Conservation (phyloP, 306 rosid species). For the Rubus idaeus region DNA sequence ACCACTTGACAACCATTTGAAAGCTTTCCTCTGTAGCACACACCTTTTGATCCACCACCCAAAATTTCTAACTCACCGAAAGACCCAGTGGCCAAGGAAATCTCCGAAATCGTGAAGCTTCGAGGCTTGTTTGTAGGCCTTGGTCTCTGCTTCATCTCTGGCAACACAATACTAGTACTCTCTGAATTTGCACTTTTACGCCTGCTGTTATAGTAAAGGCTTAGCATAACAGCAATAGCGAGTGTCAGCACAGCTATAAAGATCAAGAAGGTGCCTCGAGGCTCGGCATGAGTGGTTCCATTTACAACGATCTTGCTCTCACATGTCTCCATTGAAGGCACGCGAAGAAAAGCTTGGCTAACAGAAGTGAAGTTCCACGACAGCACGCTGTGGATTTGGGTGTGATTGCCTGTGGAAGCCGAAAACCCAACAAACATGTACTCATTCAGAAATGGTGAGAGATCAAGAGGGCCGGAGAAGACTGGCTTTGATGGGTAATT, state of each 20-base stretch:
- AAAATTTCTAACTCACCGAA: constrained; percentile 56
- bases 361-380: constrained; percentile 71
- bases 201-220: constrained; percentile 39
- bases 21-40: constrained; percentile 62
- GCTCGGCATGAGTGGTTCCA: constrained; percentile 26
- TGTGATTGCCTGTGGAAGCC: constrained; percentile 72
- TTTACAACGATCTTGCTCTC: constrained; percentile 49
- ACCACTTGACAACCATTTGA: constrained; percentile 56
- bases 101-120: constrained; percentile 45
- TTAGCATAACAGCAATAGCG: constrained; percentile 38
- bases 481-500: constrained; percentile 48
- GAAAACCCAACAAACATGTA: constrained; percentile 88
- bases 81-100: constrained; percentile 51
- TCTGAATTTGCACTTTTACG: constrained; percentile 35
- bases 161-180: constrained; percentile 21
- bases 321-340: constrained; percentile 60
- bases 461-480: constrained; percentile 45
- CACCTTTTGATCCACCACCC: constrained; percentile 59
- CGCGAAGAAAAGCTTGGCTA: constrained; percentile 62
- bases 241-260: constrained; percentile 46
- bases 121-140: constrained; percentile 72
- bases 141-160: constrained; percentile 45
- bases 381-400: constrained; percentile 66
- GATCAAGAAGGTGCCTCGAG: constrained; percentile 47
- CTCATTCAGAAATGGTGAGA: constrained; percentile 52